Base-by-base conservation (phyloP, 2,329 filamentous ascomycete genomes). In the Cladosporium cucumerinum region DNA sequence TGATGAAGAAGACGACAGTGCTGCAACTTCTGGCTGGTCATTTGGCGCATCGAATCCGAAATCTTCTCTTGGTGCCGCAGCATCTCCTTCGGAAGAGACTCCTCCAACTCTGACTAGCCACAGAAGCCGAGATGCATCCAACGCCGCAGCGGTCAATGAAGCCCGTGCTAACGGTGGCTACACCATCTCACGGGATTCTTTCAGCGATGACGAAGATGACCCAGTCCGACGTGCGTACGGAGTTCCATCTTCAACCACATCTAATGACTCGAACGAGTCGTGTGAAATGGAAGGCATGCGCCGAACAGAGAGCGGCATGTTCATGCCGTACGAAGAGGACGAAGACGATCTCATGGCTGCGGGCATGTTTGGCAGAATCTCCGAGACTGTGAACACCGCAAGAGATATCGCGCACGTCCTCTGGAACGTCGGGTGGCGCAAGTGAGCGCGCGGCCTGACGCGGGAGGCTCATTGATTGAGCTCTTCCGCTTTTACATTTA, bases 291-390 rank as follows among this genome's bases (percentile, higher is more conserved):
- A 86, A 49, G 81, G 85, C 61, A 88, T 96, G 82, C 87, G 89
- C 67, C 85, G 93, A 70, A 96, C 92, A 23, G 83, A 87, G 59
- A 95, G 92, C 46, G 93, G 92, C 70, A 96, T 96, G 91, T 90
- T 96, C 72, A 93, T 96, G 90, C 91, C 92, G 8, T 90, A 89
- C 71, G 90, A 93, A 70, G 89, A 93, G 70, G 87, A 87, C 66
- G 90, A 92, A 69, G 83, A 86, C 77, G 74, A 83, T 49, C 77
- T 80, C 3, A 73, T 76, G 64, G 78, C 79, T 8, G 78, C 83
- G 60, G 89, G 89, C 55, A 83, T 96, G 63, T 85, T 96, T 73
- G 90, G 91, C 66, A 87, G 89, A 72, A 88, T 96, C 58, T 87
- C 93, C 75, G 91, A 96, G 78, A 94, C 91, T 6, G 84, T 88